These are phyloP conservation scores for Trypanosoma scelopori DNA, from an alignment of 208 protist species.

Conservation along the genomic window DNA sequence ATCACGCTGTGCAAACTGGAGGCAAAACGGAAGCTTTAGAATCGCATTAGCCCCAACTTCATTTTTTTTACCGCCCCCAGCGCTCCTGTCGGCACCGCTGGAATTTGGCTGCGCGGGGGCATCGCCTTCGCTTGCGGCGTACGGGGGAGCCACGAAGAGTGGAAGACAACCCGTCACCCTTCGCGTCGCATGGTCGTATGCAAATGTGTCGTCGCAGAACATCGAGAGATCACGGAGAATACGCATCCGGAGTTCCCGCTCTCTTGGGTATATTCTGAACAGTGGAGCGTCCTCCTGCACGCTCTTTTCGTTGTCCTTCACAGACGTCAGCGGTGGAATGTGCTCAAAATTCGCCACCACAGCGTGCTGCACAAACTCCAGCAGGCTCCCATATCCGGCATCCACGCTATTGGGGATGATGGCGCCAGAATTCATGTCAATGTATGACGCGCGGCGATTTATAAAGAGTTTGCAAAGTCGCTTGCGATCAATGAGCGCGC, in stretches of 20 bases:
- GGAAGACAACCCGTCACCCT: slow-evolving; percentile 16
- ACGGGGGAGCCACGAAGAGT: not conserved
- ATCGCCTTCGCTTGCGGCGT: not conserved
- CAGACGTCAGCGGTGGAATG: slow-evolving; percentile 48
- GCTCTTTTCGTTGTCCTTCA: not conserved
- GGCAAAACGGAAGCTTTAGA: slow-evolving; percentile 12
- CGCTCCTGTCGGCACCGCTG: not conserved
- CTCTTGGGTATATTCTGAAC: slow-evolving; percentile 1
- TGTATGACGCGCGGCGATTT: slow-evolving; percentile 63
- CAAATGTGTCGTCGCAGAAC: slow-evolving; percentile 23
- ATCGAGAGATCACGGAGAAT: slow-evolving; percentile 19
- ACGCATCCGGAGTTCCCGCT: not conserved
- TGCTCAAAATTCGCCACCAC: slow-evolving; percentile 61
- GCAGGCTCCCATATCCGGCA: slow-evolving; percentile 17
- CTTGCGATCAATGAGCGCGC: slow-evolving; percentile 51
- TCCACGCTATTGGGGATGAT: slow-evolving; percentile 56
- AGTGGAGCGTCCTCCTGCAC: slow-evolving; percentile 11
- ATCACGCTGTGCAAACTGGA: slow-evolving; percentile 5
- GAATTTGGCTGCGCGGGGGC: not conserved
- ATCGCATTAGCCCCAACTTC: not conserved
- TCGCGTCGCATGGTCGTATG: slow-evolving; percentile 6
- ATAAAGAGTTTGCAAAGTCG: slow-evolving; percentile 46
- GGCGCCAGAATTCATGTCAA: slow-evolving; percentile 62
- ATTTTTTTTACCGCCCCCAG: not conserved
- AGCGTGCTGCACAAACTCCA: slow-evolving; percentile 45